phyloP scores from a whole-genome alignment of 345 rosid genomes.

The Aquilaria sinensis region DNA sequence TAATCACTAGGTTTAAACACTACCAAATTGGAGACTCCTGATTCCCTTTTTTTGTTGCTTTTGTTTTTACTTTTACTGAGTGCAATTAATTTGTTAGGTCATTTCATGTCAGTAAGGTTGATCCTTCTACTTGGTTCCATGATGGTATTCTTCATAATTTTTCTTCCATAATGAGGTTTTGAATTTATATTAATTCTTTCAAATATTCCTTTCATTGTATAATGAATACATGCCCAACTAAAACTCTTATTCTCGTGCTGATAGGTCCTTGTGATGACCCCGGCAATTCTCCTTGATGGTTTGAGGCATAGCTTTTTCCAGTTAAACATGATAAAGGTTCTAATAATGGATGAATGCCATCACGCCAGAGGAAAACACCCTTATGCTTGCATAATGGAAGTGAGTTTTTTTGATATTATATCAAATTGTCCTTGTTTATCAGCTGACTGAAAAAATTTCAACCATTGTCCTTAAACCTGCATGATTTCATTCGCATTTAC shows the following conservation, averaged over 20 bases:
- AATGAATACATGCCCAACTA: not conserved
- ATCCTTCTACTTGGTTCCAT: too few species aligned
- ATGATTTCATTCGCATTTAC: too few species aligned
- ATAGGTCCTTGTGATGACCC: constrained; percentile 97
- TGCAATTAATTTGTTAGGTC: too few species aligned
- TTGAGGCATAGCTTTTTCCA: constrained; percentile 62
- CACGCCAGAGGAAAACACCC: constrained; percentile 67
- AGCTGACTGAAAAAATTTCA: too few species aligned
- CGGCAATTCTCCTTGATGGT: constrained; percentile 62
- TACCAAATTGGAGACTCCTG: too few species aligned
- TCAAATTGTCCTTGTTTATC: too few species aligned
- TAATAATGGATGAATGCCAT: constrained; percentile 92
- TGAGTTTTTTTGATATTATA: constrained; percentile 26
- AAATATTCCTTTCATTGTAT: not conserved
- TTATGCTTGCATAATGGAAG: constrained; percentile 78
- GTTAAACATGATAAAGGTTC: constrained; percentile 56
- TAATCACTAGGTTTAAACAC: too few species aligned
- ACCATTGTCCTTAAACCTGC: too few species aligned
- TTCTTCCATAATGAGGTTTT: too few species aligned
- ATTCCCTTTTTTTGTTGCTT: too few species aligned
- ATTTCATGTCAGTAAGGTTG: too few species aligned
- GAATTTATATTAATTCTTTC: not conserved
- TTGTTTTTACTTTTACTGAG: too few species aligned
- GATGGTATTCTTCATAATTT: not conserved
- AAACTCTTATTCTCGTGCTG: constrained; percentile 10